Evolutionary conservation across 257 asterid species (phyloP).

Genomic region (Plectranthus barbatus): DNA sequence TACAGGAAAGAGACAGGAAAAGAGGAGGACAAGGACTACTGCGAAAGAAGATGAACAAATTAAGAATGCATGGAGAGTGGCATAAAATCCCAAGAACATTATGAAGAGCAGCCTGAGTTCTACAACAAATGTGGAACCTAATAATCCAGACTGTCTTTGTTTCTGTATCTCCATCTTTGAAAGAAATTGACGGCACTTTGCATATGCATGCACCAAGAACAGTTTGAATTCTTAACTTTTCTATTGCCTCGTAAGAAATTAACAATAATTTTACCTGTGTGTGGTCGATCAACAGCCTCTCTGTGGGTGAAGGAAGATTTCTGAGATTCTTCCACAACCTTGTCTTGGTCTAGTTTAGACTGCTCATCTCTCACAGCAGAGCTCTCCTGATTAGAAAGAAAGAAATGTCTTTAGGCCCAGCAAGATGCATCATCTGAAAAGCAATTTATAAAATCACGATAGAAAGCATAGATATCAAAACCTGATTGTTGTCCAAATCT

Average conservation of each 20-base stretch:
- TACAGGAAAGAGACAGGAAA: too few relatives aligned
- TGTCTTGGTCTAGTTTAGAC: slow-evolving; percentile 40
- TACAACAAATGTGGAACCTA: not conserved
- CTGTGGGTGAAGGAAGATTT: slow-evolving; percentile 29
- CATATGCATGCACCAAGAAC: not conserved
- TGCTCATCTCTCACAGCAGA: slow-evolving; percentile 38
- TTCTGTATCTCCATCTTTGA: not conserved
- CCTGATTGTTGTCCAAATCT: slow-evolving; percentile 50
- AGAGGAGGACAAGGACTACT: too few relatives aligned
- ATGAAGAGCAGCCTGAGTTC: not conserved
- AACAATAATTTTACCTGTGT: slow-evolving; percentile 42
- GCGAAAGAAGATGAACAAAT: too few relatives aligned
- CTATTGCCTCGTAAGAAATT: not conserved
- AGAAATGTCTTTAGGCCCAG: slow-evolving; percentile 4
- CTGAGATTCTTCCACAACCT: slow-evolving; percentile 36
- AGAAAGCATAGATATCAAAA: slow-evolving; percentile 14
- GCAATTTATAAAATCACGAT: not conserved
- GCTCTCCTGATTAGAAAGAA: slow-evolving; percentile 39
- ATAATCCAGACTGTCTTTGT: not conserved
- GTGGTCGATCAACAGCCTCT: slow-evolving; percentile 38
- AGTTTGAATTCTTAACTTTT: not conserved
- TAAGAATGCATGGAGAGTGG: not conserved
- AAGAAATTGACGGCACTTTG: not conserved
- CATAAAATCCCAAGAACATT: too few relatives aligned
- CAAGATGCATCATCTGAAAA: not conserved